Evolutionary conservation across 306 rosid genomes (phyloP), one percentile per base, ranked within the genome.

Genomic region (Nissolia schottii): DNA sequence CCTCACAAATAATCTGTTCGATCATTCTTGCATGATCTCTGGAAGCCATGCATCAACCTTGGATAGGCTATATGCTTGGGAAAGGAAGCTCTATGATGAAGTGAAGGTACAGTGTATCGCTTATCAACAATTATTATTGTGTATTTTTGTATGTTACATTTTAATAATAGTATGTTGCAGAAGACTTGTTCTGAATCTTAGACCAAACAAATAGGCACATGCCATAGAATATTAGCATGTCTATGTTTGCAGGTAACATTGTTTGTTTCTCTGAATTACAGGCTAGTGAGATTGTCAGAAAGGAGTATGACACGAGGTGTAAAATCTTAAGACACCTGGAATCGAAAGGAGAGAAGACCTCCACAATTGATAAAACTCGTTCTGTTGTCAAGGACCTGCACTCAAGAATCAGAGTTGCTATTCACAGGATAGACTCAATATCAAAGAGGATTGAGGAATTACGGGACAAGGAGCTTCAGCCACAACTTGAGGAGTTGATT

Each of bases 21-120:
- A 87, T 74, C 83, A 75, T 69, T 80, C 78, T 63, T 89, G 89
- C 84, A 95, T 95, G 99, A 85, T 64, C 72, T 88, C 97, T 2
- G 96, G 97, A 53, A 91, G 99, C 46, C 99, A 95, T 79, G 96
- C 92, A 12, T 95, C 99, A 71, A 95, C 99, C 71, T 85, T 95
- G 88, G 99, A 95, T 78, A 87, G 99, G 76, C 85, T 95, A 61
- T 85, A 89, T 76, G 97, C 96, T 1, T 95, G 99, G 99, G 99
- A 95, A 85, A 91, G 86, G 79, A 95, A 95, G 82, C 97, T 95
- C 56, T 87, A 87, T 53, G 99, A 95, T 84, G 99, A 95, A 83
- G 97, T 95, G 57, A 95, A 95, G 99, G 99, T 95, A 89, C 71
- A 25, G 1, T 58, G 22, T 50, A 34, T 34, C 34, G 50, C 77